A percentile compares a stretch with the other conserved stretches of the same genome.
Evolutionary conservation across 768 basidiomycete species (phyloP).

Genomic region (Mycena amicta): DNA sequence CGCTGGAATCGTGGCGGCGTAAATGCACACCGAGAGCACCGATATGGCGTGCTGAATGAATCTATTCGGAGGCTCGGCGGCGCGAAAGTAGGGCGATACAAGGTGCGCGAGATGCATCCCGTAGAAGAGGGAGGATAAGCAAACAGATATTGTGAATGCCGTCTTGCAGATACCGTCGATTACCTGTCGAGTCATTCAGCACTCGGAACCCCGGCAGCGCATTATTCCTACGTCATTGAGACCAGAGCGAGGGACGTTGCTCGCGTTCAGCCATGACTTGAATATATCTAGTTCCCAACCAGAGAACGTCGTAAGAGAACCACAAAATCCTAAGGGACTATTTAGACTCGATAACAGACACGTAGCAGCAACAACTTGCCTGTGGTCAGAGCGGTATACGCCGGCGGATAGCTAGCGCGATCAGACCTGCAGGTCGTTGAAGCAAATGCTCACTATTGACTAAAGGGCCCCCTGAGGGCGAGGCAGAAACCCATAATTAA

Average conservation of each 20-base stretch:
- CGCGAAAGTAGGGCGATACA: conserved; percentile 43
- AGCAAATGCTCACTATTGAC: conserved; percentile 61
- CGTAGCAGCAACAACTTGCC: conserved; percentile 46
- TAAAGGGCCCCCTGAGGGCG: conserved; percentile 71
- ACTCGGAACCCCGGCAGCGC: neutral
- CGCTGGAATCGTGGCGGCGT: conserved; percentile 73
- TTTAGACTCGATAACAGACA: neutral
- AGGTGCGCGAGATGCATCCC: conserved; percentile 64
- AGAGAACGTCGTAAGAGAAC: conserved; percentile 95
- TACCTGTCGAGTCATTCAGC: conserved; percentile 64
- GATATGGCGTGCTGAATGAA: conserved; percentile 54
- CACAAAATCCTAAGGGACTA: conserved; percentile 92
- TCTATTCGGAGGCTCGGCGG: conserved; percentile 43
- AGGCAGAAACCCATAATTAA: conserved; percentile 86
- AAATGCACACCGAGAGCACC: conserved; percentile 60
- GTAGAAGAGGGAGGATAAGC: conserved; percentile 75
- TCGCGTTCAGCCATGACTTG: conserved; percentile 77
- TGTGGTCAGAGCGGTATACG: conserved; percentile 88
- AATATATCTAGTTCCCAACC: conserved; percentile 93
- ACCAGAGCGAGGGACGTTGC: conserved; percentile 56
- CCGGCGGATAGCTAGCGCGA: conserved; percentile 73
- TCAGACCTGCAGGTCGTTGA: neutral
- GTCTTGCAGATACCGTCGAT: conserved; percentile 85
- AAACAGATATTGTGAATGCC: conserved; percentile 75
- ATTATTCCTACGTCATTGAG: conserved; percentile 65